phyloP scores from a whole-genome alignment of 1,284 basidiomycete genomes.

The Tilletia walkeri region DNA sequence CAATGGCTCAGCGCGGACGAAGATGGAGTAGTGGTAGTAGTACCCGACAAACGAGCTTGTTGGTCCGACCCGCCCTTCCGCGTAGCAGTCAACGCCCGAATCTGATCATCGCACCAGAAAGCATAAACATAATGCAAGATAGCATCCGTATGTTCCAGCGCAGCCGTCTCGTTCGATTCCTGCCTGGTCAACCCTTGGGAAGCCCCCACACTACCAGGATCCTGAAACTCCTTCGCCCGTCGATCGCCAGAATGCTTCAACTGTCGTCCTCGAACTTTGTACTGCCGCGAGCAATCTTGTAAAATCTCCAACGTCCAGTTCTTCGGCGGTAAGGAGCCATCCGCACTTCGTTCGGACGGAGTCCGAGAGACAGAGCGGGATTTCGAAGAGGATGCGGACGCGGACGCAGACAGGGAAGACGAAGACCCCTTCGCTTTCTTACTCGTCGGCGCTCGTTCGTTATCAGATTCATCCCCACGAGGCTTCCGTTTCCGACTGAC shows the following conservation, averaged over 20 bases:
- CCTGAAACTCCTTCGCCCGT: slow-evolving; percentile 6
- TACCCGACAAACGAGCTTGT: too few species aligned
- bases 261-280: slow-evolving; percentile 35
- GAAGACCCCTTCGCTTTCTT: slow-evolving; percentile 12
- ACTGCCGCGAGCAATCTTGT: background rate
- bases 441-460: background rate
- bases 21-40: too few species aligned
- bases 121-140: slow-evolving; percentile 60
- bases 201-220: too few species aligned
- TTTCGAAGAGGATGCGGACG: background rate
- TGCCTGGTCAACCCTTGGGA: background rate
- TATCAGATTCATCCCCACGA: slow-evolving; percentile 2
- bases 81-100: slow-evolving; percentile 20
- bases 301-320: slow-evolving; percentile 5
- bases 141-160: slow-evolving; percentile 59
- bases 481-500: slow-evolving; percentile 1
- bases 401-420: background rate
- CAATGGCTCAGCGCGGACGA: background rate
- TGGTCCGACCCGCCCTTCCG: background rate
- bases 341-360: background rate
- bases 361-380: slow-evolving; percentile 2
- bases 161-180: slow-evolving; percentile 46
- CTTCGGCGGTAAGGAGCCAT: background rate
- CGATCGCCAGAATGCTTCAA: slow-evolving; percentile 55
- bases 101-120: slow-evolving; percentile 59